Evolutionary conservation across 2,329 filamentous ascomycete genomes (phyloP).

Genomic region (Sphaerostilbella broomeana): DNA sequence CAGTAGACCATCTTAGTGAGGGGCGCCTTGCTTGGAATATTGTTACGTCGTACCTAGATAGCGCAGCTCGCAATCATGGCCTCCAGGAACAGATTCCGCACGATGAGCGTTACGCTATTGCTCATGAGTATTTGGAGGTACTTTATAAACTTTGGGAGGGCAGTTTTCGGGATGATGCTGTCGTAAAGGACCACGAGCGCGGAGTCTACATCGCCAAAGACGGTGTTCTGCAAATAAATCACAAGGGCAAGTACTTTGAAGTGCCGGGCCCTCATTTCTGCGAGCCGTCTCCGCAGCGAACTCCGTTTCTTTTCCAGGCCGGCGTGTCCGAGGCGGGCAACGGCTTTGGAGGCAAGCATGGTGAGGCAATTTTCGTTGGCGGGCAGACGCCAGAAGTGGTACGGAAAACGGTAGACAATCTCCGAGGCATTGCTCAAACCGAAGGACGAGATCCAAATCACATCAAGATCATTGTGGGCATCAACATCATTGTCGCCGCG

Average conservation of each 20-base stretch:
- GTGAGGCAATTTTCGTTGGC: constrained; percentile 9
- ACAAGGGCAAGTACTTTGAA: constrained; percentile 11
- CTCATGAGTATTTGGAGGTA: constrained; percentile 10
- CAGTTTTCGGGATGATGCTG: constrained; percentile 10
- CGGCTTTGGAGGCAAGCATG: constrained; percentile 10
- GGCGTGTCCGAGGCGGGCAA: constrained; percentile 11
- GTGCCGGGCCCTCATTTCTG: constrained; percentile 10
- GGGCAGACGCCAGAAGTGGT: constrained; percentile 7
- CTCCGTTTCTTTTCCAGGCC: constrained; percentile 10
- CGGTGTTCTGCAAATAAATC: constrained; percentile 8
- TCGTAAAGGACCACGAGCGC: constrained; percentile 4
- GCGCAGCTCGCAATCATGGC: constrained; percentile 8
- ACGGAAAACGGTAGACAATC: constrained; percentile 8
- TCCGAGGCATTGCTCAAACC: constrained; percentile 1
- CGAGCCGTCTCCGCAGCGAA: constrained; percentile 10
- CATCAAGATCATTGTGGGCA: constrained; percentile 10
- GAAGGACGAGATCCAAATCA: constrained; percentile 5
- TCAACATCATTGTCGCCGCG: constrained; percentile 9
- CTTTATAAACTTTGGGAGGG: constrained; percentile 11
- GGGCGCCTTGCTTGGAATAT: constrained; percentile 62
- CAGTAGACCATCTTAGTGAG: constrained; percentile 54
- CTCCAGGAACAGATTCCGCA: constrained; percentile 10
- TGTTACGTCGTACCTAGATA: constrained; percentile 38
- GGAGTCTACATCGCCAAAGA: constrained; percentile 6
- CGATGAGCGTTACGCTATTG: constrained; percentile 12